Evolutionary conservation across 495 filamentous ascomycete genomes (phyloP), one percentile per base, ranked within the genome.

Genomic region (Penicillium malachiteum): DNA sequence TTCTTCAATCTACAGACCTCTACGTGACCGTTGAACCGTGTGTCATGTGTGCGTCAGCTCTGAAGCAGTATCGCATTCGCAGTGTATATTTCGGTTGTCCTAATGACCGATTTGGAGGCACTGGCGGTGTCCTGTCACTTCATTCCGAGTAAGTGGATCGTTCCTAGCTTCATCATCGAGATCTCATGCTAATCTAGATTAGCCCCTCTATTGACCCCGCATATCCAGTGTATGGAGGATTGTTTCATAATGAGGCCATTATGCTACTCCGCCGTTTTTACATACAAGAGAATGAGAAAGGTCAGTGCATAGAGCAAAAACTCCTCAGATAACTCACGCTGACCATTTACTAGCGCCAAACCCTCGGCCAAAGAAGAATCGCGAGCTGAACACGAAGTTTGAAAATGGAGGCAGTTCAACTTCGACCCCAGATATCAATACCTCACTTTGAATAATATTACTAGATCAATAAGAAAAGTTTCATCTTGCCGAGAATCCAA

Each of bases 1-100:
- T 90, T 50, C 77, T 97, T 58, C 65, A 71, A 26, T 81, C 88
- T 38, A 90, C 87, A 40, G 85, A 87, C 62, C 81, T 97, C 31
- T 98, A 98, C 68, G 94, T 98, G 33, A 97, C 94, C 0, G 92
- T 97, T 47, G 94, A 98, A 68, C 94, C 94, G 2, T 98, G 94
- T 68, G 86, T 98, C 63, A 98, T 98, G 94, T 98, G 94, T 65
- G 93, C 94, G 2, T 91, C 90, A n/a, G 81, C 92, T 30, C 80
- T 98, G 32, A 85, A 89, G 31, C 95, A 97, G 68, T 83, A 91
- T 49, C 78, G 81, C 6, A 87, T 98, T 64, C 80, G 86, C 50
- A 84, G 81, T 49, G 94, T 97, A 2, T 97, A 89, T 71, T 97
- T 89, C 70, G 95, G 94, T n/a, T 95, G 91, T 55, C 78, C 84